Conservation (phyloP, 768 basidiomycete species). For the Hirschioporus abietinus region DNA sequence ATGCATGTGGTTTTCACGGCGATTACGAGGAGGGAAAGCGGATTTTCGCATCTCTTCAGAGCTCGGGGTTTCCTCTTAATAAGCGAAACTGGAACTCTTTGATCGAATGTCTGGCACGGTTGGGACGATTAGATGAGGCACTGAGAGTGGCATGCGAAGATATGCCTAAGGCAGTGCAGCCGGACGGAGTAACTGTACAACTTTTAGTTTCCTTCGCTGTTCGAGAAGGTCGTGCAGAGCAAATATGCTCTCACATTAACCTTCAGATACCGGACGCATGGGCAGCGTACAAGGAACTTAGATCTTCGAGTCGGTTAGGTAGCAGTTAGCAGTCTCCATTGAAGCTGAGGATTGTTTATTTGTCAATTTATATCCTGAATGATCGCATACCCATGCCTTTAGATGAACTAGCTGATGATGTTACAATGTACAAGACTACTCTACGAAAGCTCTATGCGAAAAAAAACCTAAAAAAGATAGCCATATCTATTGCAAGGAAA, state of each 20-base stretch:
- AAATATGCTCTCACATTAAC: slow-evolving; percentile 42
- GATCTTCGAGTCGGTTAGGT: neutral
- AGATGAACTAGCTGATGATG: neutral
- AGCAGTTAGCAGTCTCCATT: slow-evolving; percentile 5
- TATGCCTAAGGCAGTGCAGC: slow-evolving; percentile 50
- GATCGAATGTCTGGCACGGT: slow-evolving; percentile 81
- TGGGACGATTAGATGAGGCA: slow-evolving; percentile 62
- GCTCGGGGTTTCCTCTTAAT: slow-evolving; percentile 49
- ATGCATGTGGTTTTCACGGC: slow-evolving; percentile 68
- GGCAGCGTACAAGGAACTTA: slow-evolving; percentile 12
- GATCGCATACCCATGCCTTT: neutral
- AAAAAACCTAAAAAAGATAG: neutral
- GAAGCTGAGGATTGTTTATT: slow-evolving; percentile 8
- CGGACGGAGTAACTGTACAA: slow-evolving; percentile 43
- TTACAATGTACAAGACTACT: neutral
- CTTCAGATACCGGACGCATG: slow-evolving; percentile 34
- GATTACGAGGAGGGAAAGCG: slow-evolving; percentile 45
- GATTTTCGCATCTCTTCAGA: slow-evolving; percentile 48
- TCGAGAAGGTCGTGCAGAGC: slow-evolving; percentile 34
- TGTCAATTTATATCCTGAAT: neutral
- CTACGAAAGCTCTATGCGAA: neutral
- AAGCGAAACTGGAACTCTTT: slow-evolving; percentile 74
- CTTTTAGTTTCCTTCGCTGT: slow-evolving; percentile 54
- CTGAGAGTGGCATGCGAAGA: slow-evolving; percentile 54
- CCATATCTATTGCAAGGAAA: neutral